Base-by-base conservation (phyloP, 164 flowering plant species). In the Kingdonia uniflora region DNA sequence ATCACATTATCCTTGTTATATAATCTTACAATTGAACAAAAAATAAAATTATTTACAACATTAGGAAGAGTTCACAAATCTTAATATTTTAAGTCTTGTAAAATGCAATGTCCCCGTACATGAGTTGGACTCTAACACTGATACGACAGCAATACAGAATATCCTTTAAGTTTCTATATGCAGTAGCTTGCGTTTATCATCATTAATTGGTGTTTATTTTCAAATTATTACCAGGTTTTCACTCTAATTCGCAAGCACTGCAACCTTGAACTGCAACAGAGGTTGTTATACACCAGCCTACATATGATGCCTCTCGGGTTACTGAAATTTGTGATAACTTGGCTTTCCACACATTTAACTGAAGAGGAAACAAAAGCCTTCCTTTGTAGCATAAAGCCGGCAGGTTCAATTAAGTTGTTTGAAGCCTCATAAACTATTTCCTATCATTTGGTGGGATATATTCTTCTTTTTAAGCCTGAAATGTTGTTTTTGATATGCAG, bases 231-330 rank as follows among this genome's bases (percentile, higher is more conserved):
- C 51, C 76, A 81, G 92, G 80, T 89, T 48, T 69, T 81, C 52
- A 81, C 81, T 17, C 35, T 72, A 49, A 71, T 84, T 42, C 59
- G 69, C 63, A 66, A 75, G 63, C 69, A 61, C 17, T 81, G 82
- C 68, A 63, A 70, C 71, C 53, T 55, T 52, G 79, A 74, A 57
- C 66, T 60, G 68, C 88, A 80, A 65, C 70, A 56, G 37, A 61
- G 63, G 57, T 60, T 89, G 41, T 55, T 85, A 11, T 75, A 70
- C 59, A 56, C 45, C 51, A 76, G 89, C 72, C 68, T 85, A 58
- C 70, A 65, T 42, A 66, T 71, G 71, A 65, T 89, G 85, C 97
- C 95, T 35, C 76, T 89, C 51, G 95, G 97, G 24, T 58, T 84
- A 61, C 62, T 89, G 24, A 84, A 74, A 74, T 81, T 77, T 58